phyloP scores from a whole-genome alignment of 169 alveolate species.

The Cryptosporidium sp. region DNA sequence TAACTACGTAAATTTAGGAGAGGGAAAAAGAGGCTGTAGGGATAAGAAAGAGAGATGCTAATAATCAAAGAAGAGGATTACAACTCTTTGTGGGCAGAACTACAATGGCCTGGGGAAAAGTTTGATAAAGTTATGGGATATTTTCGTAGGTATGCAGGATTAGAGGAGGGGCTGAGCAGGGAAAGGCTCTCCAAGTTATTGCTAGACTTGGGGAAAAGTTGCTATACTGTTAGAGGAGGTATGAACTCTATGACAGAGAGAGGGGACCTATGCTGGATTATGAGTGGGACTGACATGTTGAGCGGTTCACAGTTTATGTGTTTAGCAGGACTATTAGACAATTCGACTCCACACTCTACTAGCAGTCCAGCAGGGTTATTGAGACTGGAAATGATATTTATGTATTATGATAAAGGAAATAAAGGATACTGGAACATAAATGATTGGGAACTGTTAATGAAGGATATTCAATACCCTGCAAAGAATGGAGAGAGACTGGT shows the following conservation, averaged over 20 bases:
- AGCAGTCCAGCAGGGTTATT: slow-evolving; percentile 67
- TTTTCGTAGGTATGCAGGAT: slow-evolving; percentile 67
- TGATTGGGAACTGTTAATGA: slow-evolving; percentile 65
- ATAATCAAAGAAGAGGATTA: slow-evolving; percentile 61
- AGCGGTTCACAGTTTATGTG: slow-evolving; percentile 75
- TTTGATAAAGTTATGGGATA: slow-evolving; percentile 60
- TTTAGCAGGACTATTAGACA: slow-evolving; percentile 71
- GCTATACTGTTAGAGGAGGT: slow-evolving; percentile 73
- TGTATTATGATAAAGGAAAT: slow-evolving; percentile 60
- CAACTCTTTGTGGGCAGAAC: slow-evolving; percentile 72
- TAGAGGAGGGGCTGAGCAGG: slow-evolving; percentile 59
- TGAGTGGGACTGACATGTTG: slow-evolving; percentile 52
- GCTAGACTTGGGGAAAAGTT: slow-evolving; percentile 62
- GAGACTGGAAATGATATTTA: slow-evolving; percentile 50
- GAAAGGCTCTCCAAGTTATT: slow-evolving; percentile 25
- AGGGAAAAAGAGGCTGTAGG: background rate
- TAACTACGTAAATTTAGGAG: background rate
- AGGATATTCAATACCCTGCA: slow-evolving; percentile 69
- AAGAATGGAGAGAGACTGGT: slow-evolving; percentile 64
- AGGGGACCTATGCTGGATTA: slow-evolving; percentile 67
- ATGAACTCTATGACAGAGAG: slow-evolving; percentile 47
- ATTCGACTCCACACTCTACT: slow-evolving; percentile 74
- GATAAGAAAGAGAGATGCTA: slow-evolving; percentile 20
- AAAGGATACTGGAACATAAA: slow-evolving; percentile 63
- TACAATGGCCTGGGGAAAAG: slow-evolving; percentile 72